Conservation (phyloP, 2,329 filamentous ascomycete genomes). For the Graphiopsis chlorocephala region DNA sequence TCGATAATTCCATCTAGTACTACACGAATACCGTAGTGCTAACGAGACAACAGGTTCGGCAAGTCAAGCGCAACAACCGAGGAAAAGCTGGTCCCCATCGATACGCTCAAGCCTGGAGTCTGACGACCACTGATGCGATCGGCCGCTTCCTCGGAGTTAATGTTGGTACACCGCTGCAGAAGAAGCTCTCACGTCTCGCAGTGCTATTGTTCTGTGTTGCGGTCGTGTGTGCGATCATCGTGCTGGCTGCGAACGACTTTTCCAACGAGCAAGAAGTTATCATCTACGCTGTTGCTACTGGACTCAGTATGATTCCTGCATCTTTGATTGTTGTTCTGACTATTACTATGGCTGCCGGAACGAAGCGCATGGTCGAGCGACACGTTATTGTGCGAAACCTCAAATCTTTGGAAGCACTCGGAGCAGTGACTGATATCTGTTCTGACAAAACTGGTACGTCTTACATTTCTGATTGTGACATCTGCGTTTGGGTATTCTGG, state of each 20-base stretch:
- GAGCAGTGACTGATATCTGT: conserved; percentile 64
- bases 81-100: conserved; percentile 34
- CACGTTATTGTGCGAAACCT: conserved; percentile 66
- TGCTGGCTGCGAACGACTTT: conserved; percentile 60
- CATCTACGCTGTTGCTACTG: conserved; percentile 62
- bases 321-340: conserved; percentile 41
- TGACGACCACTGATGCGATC: conserved; percentile 57
- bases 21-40: background rate
- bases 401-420: conserved; percentile 63
- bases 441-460: conserved; percentile 61
- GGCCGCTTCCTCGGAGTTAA: conserved; percentile 66
- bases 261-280: conserved; percentile 57
- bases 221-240: conserved; percentile 66
- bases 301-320: conserved; percentile 61
- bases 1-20: background rate
- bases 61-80: conserved; percentile 40
- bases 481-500: background rate
- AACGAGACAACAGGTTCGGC: conserved; percentile 39
- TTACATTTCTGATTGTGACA: no score
- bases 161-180: conserved; percentile 78
- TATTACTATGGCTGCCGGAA: conserved; percentile 53
- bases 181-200: conserved; percentile 81
- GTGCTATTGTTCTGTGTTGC: conserved; percentile 75
- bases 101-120: conserved; percentile 49
- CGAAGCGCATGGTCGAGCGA: conserved; percentile 61